phyloP scores from a whole-genome alignment of 2,329 filamentous ascomycete genomes.

The Exutisphaerella laricina region DNA sequence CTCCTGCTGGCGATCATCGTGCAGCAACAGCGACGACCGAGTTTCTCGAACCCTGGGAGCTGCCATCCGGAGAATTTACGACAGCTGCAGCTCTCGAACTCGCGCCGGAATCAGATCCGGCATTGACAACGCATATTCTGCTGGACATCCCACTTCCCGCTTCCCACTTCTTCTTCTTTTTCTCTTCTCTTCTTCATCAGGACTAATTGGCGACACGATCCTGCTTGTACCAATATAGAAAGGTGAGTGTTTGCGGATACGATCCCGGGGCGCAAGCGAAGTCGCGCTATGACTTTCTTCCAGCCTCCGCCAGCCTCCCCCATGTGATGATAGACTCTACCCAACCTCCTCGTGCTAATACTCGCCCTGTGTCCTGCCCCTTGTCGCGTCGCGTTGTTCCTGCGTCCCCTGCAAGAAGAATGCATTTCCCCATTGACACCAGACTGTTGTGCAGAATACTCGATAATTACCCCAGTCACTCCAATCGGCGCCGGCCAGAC shows the following conservation, averaged over 20 bases:
- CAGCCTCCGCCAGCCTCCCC: not conserved
- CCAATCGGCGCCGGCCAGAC: not conserved
- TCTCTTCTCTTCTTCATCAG: not conserved
- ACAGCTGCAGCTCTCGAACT: not conserved
- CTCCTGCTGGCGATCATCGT: not conserved
- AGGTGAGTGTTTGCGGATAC: conserved; percentile 3
- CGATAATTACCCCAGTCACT: conserved; percentile 1
- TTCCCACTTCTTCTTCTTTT: not conserved
- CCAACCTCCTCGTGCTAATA: conserved; percentile 7
- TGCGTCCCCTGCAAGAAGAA: not conserved
- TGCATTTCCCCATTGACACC: not conserved
- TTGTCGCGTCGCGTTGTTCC: conserved; percentile 7
- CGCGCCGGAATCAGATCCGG: not conserved
- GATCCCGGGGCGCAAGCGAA: no score
- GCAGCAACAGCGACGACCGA: no score
- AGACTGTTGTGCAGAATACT: no score
- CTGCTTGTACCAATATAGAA: conserved; percentile 6
- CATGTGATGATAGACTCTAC: not conserved
- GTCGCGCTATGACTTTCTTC: not conserved
- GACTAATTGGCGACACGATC: not conserved
- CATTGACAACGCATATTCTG: conserved; percentile 4
- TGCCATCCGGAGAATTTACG: not conserved
- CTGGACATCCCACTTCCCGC: no score
- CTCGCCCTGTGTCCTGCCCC: conserved; percentile 2
- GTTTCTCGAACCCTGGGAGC: not conserved